Evolutionary conservation across 2,329 filamentous ascomycete species (phyloP).

Genomic region (Colletotrichum somersetense): DNA sequence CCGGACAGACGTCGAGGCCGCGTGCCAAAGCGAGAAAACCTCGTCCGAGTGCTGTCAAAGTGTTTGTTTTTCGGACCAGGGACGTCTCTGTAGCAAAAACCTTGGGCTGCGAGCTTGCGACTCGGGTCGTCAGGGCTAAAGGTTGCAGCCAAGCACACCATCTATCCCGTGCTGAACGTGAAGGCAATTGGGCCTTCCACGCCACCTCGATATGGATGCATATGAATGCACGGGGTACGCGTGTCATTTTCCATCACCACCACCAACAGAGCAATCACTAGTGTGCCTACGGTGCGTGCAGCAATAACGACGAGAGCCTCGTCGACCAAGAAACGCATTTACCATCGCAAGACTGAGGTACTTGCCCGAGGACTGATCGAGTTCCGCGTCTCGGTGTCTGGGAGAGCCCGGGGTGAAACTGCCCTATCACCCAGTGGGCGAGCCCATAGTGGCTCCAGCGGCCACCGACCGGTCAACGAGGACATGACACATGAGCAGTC

Average conservation of each 20-base stretch:
- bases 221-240: constrained; percentile 30
- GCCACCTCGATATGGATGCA: constrained; percentile 22
- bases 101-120: constrained; percentile 34
- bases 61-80: constrained; percentile 6
- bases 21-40: neutral
- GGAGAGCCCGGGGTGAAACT: constrained; percentile 36
- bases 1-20: neutral
- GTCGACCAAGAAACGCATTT: neutral
- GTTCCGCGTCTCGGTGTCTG: constrained; percentile 30
- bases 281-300: neutral
- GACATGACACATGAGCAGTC: constrained; percentile 37
- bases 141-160: constrained; percentile 25
- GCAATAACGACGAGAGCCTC: neutral
- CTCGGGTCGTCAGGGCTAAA: constrained; percentile 33
- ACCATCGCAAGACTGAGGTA: neutral
- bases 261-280: neutral
- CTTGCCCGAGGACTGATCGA: neutral
- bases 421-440: constrained; percentile 14
- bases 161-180: constrained; percentile 7
- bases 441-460: constrained; percentile 34
- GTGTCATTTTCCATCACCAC: constrained; percentile 24
- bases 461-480: constrained; percentile 25
- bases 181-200: constrained; percentile 23
- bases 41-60: constrained; percentile 13
- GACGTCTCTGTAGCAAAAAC: constrained; percentile 21